A percentile compares a stretch with the other conserved stretches of the same genome.
phyloP scores from a whole-genome alignment of 768 basidiomycete genomes.

The Pisolithus tinctorius region DNA sequence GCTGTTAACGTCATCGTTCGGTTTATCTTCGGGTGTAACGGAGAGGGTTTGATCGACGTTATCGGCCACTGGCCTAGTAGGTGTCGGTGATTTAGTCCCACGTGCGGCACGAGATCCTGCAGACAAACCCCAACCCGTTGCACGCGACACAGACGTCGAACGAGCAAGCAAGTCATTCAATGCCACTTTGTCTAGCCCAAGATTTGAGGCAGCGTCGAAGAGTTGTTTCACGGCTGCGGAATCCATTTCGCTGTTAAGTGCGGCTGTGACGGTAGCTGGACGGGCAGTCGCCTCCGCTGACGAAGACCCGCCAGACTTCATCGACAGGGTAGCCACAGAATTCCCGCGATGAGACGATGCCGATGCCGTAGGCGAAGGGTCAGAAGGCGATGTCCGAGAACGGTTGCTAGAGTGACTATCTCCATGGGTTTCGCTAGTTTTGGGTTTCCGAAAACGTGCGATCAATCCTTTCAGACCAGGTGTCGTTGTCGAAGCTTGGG shows the following conservation, averaged over 20 bases:
- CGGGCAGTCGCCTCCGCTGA: conserved; percentile 13
- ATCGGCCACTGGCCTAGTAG: conserved; percentile 12
- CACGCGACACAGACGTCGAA: conserved; percentile 58
- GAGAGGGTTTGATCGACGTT: conserved; percentile 10
- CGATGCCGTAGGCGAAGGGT: conserved; percentile 29
- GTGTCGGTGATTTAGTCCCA: conserved; percentile 15
- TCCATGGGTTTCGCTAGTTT: conserved; percentile 19
- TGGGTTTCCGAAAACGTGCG: conserved; percentile 57
- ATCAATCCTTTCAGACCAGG: conserved; percentile 79
- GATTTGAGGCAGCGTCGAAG: conserved; percentile 66
- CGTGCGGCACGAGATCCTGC: conserved; percentile 14
- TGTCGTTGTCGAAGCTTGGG: conserved; percentile 57
- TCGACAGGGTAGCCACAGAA: conserved; percentile 16
- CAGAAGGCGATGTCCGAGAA: conserved; percentile 26
- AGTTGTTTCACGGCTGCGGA: conserved; percentile 60
- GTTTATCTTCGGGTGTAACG: conserved; percentile 17
- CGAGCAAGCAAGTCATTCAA: conserved; percentile 67
- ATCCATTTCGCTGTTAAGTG: conserved; percentile 28
- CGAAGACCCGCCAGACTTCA: conserved; percentile 1
- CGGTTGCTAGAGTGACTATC: conserved; percentile 26
- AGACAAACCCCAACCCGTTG: conserved; percentile 40
- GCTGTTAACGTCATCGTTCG: conserved; percentile 22
- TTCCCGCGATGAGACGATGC: conserved; percentile 30
- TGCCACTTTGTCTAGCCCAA: conserved; percentile 68
- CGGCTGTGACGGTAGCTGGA: conserved; percentile 20